These are phyloP conservation scores for Nephelium lappaceum DNA, from an alignment of 345 rosid species.

Conservation along the genomic window DNA sequence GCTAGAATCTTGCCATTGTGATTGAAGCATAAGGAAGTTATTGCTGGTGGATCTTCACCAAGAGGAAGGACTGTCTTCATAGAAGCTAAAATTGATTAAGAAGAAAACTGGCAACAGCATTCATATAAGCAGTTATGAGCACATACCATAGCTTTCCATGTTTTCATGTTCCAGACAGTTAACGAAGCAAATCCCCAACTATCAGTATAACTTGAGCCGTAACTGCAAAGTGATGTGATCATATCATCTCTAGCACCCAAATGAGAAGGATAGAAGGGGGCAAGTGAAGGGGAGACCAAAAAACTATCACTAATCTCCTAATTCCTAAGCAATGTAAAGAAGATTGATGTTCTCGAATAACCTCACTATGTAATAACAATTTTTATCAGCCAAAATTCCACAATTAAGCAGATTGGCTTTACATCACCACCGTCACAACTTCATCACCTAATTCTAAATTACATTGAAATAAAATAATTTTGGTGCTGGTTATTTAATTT, in stretches of 20 bases:
- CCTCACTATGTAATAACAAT: background rate
- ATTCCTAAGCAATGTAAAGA: background rate
- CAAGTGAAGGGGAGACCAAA: background rate
- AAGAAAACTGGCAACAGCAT: conserved; percentile 18
- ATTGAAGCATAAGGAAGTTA: conserved; percentile 71
- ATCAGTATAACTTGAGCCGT: conserved; percentile 45
- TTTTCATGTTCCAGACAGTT: conserved; percentile 82
- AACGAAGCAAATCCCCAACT: conserved; percentile 60
- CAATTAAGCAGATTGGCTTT: background rate
- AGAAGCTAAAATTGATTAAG: conserved; percentile 38
- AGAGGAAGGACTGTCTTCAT: conserved; percentile 82
- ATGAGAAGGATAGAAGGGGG: background rate
- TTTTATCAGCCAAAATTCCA: background rate
- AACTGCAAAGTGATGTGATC: conserved; percentile 37
- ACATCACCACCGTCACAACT: background rate
- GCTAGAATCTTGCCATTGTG: conserved; percentile 83
- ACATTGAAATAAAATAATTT: background rate
- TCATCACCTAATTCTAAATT: background rate
- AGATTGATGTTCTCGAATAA: background rate
- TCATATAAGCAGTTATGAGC: conserved; percentile 14
- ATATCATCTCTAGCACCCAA: conserved; percentile 8
- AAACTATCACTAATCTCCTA: background rate
- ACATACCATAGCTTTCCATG: conserved; percentile 76
- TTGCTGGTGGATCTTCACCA: conserved; percentile 84
- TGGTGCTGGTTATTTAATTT: background rate